Conservation (phyloP, 768 basidiomycete species). For the Amanita pallidorosea region DNA sequence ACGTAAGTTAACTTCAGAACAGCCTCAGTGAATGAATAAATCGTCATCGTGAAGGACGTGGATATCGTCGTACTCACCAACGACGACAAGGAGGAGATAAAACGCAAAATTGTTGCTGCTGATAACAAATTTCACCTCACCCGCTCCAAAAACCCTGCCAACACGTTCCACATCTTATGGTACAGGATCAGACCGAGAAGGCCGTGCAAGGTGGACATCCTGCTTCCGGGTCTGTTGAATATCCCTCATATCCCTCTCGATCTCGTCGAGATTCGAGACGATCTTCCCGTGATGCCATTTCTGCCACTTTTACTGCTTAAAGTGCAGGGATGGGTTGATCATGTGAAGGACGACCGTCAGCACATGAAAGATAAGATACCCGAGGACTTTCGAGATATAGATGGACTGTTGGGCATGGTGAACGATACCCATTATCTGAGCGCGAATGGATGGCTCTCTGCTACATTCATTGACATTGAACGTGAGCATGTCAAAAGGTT, state of each 20-base stretch:
- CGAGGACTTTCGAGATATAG: slow-evolving; percentile 10
- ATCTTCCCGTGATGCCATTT: slow-evolving; percentile 9
- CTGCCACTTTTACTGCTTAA: slow-evolving; percentile 9
- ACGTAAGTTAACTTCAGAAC: neutral
- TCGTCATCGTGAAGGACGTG: neutral
- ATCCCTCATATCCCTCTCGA: slow-evolving; percentile 7
- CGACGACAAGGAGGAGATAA: slow-evolving; percentile 2
- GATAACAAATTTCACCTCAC: slow-evolving; percentile 5
- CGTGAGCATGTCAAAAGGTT: neutral
- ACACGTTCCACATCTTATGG: slow-evolving; percentile 2
- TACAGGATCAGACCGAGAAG: neutral
- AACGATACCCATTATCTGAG: neutral
- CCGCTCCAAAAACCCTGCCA: neutral
- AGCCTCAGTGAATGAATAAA: neutral
- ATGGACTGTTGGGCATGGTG: slow-evolving; percentile 6
- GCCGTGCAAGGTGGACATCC: slow-evolving; percentile 13
- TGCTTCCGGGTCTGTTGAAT: slow-evolving; percentile 8
- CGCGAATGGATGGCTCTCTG: neutral
- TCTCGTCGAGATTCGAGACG: neutral
- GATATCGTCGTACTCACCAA: slow-evolving; percentile 6
- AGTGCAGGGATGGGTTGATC: slow-evolving; percentile 11
- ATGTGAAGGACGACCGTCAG: neutral
- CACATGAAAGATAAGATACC: slow-evolving; percentile 6
- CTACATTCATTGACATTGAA: neutral
- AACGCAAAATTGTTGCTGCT: neutral